Conservation (phyloP, 2,329 filamentous ascomycete genomes). For the Curvularia sp. region DNA sequence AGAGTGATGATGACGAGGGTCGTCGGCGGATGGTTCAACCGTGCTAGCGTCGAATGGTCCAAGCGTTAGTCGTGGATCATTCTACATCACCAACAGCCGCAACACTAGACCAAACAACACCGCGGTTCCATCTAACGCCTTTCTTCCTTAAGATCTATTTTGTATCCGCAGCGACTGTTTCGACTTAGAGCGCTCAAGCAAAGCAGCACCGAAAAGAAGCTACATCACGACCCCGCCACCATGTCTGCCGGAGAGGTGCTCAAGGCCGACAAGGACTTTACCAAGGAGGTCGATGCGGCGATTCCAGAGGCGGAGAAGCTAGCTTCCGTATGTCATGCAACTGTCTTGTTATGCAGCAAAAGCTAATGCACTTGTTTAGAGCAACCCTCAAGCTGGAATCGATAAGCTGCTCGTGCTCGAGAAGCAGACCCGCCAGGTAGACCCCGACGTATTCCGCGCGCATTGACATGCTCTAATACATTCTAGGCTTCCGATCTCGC, state of each 20-base stretch:
- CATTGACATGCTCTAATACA: constrained; percentile 30
- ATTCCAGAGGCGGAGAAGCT: constrained; percentile 90
- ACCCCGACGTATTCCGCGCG: constrained; percentile 16
- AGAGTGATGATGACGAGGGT: not conserved
- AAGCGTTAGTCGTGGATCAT: constrained; percentile 20
- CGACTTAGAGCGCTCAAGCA: constrained; percentile 1
- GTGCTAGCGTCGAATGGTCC: constrained; percentile 15
- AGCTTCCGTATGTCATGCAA: constrained; percentile 71
- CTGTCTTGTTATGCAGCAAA: not conserved
- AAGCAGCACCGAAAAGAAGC: not conserved
- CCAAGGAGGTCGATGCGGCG: constrained; percentile 91
- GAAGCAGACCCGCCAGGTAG: constrained; percentile 96
- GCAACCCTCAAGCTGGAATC: constrained; percentile 83
- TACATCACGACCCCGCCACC: constrained; percentile 39
- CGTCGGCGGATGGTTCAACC: constrained; percentile 24
- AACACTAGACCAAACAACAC: constrained; percentile 28
- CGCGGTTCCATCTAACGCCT: constrained; percentile 14
- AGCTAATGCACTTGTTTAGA: constrained; percentile 55
- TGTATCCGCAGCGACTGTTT: constrained; percentile 2
- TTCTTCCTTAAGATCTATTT: not conserved
- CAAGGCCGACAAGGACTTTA: constrained; percentile 99
- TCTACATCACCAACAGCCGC: constrained; percentile 28
- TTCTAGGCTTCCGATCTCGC: constrained; percentile 88
- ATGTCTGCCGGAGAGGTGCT: constrained; percentile 82
- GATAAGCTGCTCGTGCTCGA: constrained; percentile 92